phyloP scores from a whole-genome alignment of 352 stramenopile genomes.

The Phytophthora tentaculata region DNA sequence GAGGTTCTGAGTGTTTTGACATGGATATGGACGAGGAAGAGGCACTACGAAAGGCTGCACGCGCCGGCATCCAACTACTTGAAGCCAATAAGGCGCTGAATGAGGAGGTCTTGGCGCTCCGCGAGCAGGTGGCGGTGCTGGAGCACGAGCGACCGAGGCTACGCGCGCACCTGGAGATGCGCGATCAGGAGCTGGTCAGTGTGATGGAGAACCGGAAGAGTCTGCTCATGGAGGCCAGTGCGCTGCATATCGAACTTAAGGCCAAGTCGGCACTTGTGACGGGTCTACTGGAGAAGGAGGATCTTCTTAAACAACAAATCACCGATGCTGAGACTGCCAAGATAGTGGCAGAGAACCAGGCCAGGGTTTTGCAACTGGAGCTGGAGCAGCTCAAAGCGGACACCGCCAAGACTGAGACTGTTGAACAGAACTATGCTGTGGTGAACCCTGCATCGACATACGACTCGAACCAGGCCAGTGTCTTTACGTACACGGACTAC shows the following conservation, averaged over 20 bases:
- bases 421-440: constrained; percentile 31
- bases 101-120: constrained; percentile 62
- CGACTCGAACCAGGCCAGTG: constrained; percentile 61
- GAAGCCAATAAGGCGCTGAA: constrained; percentile 79
- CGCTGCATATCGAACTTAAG: constrained; percentile 60
- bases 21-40: constrained; percentile 66
- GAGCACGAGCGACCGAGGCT: constrained; percentile 61
- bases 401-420: constrained; percentile 15
- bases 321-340: constrained; percentile 39
- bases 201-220: constrained; percentile 53
- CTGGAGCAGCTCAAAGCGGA: constrained; percentile 21
- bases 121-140: constrained; percentile 60
- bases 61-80: constrained; percentile 72
- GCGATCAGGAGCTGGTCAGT: constrained; percentile 47
- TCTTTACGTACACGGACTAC: constrained; percentile 62
- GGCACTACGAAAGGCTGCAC: constrained; percentile 65
- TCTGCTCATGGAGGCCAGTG: constrained; percentile 57
- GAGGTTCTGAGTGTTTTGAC: constrained; percentile 44
- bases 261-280: constrained; percentile 66
- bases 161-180: constrained; percentile 39
- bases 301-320: constrained; percentile 45
- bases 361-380: constrained; percentile 38
- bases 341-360: constrained; percentile 43
- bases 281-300: constrained; percentile 59
- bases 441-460: constrained; percentile 59